Evolutionary conservation across 2,329 filamentous ascomycete species (phyloP).

Genomic region (Emmonsiellopsis sp.): DNA sequence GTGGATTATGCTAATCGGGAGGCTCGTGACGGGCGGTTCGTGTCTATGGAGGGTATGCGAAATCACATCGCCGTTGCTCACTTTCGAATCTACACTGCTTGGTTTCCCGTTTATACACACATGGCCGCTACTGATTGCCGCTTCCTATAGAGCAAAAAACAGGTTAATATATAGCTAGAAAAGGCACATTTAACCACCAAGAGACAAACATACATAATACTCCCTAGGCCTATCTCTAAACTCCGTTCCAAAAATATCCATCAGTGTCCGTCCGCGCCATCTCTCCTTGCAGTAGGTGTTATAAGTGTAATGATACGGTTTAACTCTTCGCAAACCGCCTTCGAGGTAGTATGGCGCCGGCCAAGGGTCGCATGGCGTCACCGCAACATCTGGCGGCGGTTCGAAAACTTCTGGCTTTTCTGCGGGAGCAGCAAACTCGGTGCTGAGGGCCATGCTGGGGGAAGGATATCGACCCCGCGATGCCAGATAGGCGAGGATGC

Average conservation of each 20-base stretch:
- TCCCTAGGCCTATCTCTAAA: conserved; percentile 78
- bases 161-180: background rate
- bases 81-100: conserved; percentile 53
- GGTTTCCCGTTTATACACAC: conserved; percentile 76
- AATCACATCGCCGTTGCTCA: conserved; percentile 84
- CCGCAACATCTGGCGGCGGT: conserved; percentile 19
- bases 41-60: conserved; percentile 92
- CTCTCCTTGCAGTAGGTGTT: conserved; percentile 91
- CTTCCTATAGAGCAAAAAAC: conserved; percentile 38
- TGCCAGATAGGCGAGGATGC: conserved; percentile 30
- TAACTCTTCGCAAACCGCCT: conserved; percentile 70
- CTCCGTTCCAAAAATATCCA: conserved; percentile 84
- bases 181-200: background rate
- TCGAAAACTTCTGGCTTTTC: conserved; percentile 15
- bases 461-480: conserved; percentile 24
- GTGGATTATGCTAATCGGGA: conserved; percentile 72
- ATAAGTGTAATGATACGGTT: conserved; percentile 87
- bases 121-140: conserved; percentile 68
- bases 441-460: conserved; percentile 29
- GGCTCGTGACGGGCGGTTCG: conserved; percentile 80
- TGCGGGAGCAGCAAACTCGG: conserved; percentile 17
- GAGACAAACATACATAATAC: conserved; percentile 60
- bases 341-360: conserved; percentile 72
- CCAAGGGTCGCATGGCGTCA: conserved; percentile 39
- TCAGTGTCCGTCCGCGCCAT: conserved; percentile 71